Conservation (phyloP, 371 early-diverging fungal genomes). For the Batkoa obscura region DNA sequence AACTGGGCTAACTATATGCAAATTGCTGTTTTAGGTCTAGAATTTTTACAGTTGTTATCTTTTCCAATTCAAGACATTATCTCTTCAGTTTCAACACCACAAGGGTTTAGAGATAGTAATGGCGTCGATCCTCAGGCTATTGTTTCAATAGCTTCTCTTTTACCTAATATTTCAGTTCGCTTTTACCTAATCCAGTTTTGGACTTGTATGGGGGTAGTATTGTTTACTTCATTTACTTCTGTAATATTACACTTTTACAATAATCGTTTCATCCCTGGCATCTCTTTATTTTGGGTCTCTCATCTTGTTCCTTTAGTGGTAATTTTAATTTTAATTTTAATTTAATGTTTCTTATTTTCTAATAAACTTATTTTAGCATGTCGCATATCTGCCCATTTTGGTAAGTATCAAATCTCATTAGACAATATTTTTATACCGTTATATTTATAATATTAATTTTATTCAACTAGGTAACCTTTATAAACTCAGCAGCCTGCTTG, state of each 20-base stretch:
- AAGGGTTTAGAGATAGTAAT: neutral
- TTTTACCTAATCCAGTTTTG: constrained; percentile 19
- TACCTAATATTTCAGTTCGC: constrained; percentile 14
- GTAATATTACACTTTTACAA: constrained; percentile 14
- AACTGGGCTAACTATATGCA: constrained; percentile 17
- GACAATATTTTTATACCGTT: too few relatives aligned
- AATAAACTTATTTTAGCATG: neutral
- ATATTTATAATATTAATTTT: too few relatives aligned
- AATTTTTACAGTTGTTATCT: constrained; percentile 20
- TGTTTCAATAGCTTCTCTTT: constrained; percentile 12
- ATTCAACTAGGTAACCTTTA: constrained; percentile 9
- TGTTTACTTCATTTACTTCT: constrained; percentile 9
- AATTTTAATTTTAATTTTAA: constrained; percentile 10
- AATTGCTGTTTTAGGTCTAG: constrained; percentile 15
- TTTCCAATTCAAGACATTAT: constrained; percentile 20
- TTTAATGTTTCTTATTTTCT: too few relatives aligned
- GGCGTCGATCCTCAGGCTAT: neutral
- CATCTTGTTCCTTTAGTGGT: constrained; percentile 18
- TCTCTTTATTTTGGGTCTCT: constrained; percentile 19
- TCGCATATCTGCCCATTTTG: constrained; percentile 15
- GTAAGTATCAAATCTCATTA: neutral
- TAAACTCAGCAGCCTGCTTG: constrained; percentile 20
- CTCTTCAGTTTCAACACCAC: neutral
- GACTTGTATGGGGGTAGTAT: constrained; percentile 15
- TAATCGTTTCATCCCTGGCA: constrained; percentile 4